phyloP scores from a whole-genome alignment of 805 yeast species.

The Grigorovia humatica region DNA sequence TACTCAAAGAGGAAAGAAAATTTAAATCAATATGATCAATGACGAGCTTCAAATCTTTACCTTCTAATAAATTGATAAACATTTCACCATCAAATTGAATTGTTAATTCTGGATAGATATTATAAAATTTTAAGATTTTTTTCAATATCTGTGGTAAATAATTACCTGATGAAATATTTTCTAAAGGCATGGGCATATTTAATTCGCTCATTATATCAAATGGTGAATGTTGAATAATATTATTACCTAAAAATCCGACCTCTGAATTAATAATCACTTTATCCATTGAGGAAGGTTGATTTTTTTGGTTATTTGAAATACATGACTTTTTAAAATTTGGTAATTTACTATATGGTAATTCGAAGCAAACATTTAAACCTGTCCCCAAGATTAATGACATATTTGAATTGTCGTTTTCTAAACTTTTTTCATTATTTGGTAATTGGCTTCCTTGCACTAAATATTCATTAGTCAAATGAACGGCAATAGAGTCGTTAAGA shows the following conservation, averaged over 20 bases:
- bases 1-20: slow-evolving; percentile 7
- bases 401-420: slow-evolving; percentile 11
- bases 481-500: slow-evolving; percentile 59
- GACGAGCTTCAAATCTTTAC: neutral
- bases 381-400: slow-evolving; percentile 61
- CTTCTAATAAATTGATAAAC: slow-evolving; percentile 10
- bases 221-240: slow-evolving; percentile 9
- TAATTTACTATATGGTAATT: slow-evolving; percentile 10
- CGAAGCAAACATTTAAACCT: slow-evolving; percentile 47
- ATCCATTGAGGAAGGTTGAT: neutral
- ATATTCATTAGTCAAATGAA: slow-evolving; percentile 41
- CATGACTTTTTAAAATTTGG: slow-evolving; percentile 9
- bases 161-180: slow-evolving; percentile 21
- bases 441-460: slow-evolving; percentile 14
- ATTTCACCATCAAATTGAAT: slow-evolving; percentile 16
- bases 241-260: slow-evolving; percentile 21
- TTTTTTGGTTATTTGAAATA: neutral
- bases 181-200: slow-evolving; percentile 19
- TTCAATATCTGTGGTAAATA: slow-evolving; percentile 17
- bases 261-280: slow-evolving; percentile 18
- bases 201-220: slow-evolving; percentile 11
- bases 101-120: slow-evolving; percentile 6
- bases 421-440: neutral
- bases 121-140: slow-evolving; percentile 10
- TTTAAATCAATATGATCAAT: slow-evolving; percentile 3